Evolutionary conservation across 1,139 yeast genomes (phyloP).

Genomic region (Saccharomyces hybrid): DNA sequence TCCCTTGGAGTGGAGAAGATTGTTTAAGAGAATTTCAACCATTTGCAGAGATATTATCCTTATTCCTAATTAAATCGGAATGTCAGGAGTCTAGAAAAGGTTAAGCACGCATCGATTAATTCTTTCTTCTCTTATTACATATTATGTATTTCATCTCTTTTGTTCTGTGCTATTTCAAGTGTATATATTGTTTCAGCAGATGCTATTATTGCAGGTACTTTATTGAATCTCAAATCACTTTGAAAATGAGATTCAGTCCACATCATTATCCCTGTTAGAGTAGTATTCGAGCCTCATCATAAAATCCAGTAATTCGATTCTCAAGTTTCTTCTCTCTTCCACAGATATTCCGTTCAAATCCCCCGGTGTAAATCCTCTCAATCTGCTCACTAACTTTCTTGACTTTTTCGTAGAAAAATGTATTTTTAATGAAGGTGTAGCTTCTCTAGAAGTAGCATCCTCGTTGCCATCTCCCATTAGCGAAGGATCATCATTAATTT

Average conservation of each 20-base stretch:
- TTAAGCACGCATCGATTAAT: too few species aligned
- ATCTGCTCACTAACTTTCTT: slow-evolving; percentile 15
- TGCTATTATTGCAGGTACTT: too few species aligned
- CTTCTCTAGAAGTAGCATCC: slow-evolving; percentile 6
- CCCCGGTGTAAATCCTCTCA: slow-evolving; percentile 12
- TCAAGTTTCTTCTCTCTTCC: slow-evolving; percentile 21
- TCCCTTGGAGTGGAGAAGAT: slow-evolving; percentile 61
- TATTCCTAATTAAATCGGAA: too few species aligned
- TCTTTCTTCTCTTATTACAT: neutral
- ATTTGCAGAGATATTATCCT: slow-evolving; percentile 40
- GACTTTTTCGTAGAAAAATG: slow-evolving; percentile 21
- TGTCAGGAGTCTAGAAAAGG: too few species aligned
- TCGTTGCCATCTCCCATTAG: slow-evolving; percentile 1
- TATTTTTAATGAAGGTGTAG: slow-evolving; percentile 10
- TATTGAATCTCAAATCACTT: too few species aligned
- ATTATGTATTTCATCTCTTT: neutral
- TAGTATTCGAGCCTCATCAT: slow-evolving; percentile 22
- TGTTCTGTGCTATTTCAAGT: too few species aligned
- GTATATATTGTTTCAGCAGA: too few species aligned
- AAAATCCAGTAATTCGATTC: slow-evolving; percentile 23
- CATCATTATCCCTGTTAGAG: slow-evolving; percentile 1
- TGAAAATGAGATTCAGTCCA: neutral
- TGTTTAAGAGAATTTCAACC: slow-evolving; percentile 48
- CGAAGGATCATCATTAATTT: neutral
- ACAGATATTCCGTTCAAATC: slow-evolving; percentile 15